Base-by-base conservation (phyloP, 495 filamentous ascomycete genomes). In the Hypomontagnella submonticulosa region DNA sequence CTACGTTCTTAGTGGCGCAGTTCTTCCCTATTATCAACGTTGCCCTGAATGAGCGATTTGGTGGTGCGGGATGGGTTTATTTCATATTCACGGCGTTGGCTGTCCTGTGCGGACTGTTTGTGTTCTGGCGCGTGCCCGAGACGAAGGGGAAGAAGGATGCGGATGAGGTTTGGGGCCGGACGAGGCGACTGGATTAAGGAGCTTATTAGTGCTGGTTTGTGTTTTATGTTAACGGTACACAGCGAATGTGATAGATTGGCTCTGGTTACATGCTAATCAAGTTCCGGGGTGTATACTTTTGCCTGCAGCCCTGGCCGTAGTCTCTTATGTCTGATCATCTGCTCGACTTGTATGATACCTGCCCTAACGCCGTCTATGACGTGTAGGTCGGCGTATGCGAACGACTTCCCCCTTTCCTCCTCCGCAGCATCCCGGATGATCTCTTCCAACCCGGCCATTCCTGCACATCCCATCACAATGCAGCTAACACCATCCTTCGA, bases 1-100 rank as follows among this genome's bases (percentile, higher is more conserved):
- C 93, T 1, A 98, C 96, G 0, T 98, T 96, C 73, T 67, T 93
- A 6, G 92, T 99, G 1, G 92, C 93, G 0, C 92, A 95, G 70
- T 94, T 96, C 75, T 97, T 97, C 83, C 93, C 93, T 0, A 82
- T 96, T 40, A 77, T 95, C 58, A 95, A 96, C 67, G 80, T 87
- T 60, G 83, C 81, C 0, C 75, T 97, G 50, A 86, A 86, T 58
- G 67, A 77, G 7, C 71, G 68, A 0, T 69, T 84, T 27, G 89
- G 88, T 0, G 89, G 88, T 0, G 84, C 87, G 4, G 93, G 93
- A 0, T 89, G 87, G 81, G 89, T 93, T 0, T 97, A 93, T 73
- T 96, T 92, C 78, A 79, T 96, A 10, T 97, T 97, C 73, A 88
- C 92, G 0, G 89, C 70, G 1, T 79, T 95, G 61, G 91, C 92